Percentiles rank a stretch among this genome's conserved stretches.
Conservation (phyloP, 2,329 filamentous ascomycete species). For the Nothophaeocryptopus gaeumannii region DNA sequence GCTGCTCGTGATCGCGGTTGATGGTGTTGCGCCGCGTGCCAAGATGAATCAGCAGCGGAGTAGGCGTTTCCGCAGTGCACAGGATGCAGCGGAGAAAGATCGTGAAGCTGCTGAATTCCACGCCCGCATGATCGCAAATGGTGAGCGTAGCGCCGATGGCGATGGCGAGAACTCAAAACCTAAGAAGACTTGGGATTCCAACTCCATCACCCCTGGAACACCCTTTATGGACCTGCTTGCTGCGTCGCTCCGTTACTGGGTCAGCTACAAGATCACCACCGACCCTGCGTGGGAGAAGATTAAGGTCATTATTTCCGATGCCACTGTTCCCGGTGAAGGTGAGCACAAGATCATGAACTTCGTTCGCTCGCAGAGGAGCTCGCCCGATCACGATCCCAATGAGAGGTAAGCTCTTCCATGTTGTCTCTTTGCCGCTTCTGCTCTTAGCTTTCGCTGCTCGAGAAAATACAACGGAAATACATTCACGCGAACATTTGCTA, state of each 20-base stretch:
- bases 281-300: conserved; percentile 93
- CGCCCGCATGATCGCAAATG: conserved; percentile 74
- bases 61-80: conserved; percentile 87
- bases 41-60: conserved; percentile 99
- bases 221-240: conserved; percentile 98
- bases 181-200: conserved; percentile 91
- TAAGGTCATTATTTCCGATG: conserved; percentile 98
- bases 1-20: conserved; percentile 94
- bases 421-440: conserved; percentile 12
- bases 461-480: conserved; percentile 2
- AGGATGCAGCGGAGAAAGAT: conserved; percentile 92
- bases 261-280: conserved; percentile 94
- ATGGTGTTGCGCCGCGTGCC: conserved; percentile 93
- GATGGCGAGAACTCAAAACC: conserved; percentile 46
- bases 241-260: conserved; percentile 88
- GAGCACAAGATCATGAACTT: conserved; percentile 99
- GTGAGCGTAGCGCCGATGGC: conserved; percentile 32
- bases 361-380: conserved; percentile 85
- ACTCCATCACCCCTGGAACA: conserved; percentile 88
- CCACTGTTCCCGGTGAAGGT: conserved; percentile 93
- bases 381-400: conserved; percentile 90
- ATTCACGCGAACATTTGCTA: conserved; percentile 16
- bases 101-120: conserved; percentile 84
- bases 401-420: conserved; percentile 48
- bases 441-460: conserved; percentile 11